These are phyloP conservation scores for Coccomyxa sp. DNA, from an alignment of 139 green algal species.

Conservation along the genomic window DNA sequence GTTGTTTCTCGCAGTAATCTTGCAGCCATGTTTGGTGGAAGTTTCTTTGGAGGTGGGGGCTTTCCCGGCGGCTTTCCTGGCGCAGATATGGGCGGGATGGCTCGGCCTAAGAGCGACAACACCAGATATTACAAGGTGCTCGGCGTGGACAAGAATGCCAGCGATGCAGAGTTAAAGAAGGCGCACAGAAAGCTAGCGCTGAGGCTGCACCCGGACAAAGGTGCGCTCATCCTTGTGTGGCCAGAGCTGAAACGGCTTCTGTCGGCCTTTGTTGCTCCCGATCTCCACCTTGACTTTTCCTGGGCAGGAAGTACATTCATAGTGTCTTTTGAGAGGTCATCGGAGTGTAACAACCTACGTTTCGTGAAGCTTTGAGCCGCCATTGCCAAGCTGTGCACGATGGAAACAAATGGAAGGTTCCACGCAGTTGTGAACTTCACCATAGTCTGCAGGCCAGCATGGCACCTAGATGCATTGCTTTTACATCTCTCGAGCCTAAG, in stretches of 20 bases:
- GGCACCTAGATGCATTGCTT: no score
- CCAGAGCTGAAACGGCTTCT: neutral
- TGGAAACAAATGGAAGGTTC: no score
- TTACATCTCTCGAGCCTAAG: no score
- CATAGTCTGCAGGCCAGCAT: no score
- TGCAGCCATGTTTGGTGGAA: constrained; percentile 31
- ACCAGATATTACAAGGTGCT: constrained; percentile 89
- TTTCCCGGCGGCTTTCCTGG: constrained; percentile 30
- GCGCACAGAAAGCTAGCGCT: constrained; percentile 83
- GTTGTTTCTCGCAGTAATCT: no score
- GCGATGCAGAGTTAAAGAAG: constrained; percentile 79
- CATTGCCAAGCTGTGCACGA: no score
- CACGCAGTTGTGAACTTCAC: no score
- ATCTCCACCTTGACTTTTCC: neutral
- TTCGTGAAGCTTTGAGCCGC: no score
- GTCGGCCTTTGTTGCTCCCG: neutral
- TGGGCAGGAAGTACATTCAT: neutral
- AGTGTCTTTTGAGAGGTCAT: neutral
- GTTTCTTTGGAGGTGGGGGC: constrained; percentile 19
- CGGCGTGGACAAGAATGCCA: constrained; percentile 73
- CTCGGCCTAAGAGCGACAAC: constrained; percentile 29
- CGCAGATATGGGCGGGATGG: constrained; percentile 19
- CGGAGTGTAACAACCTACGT: no score
- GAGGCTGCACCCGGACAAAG: constrained; percentile 86
- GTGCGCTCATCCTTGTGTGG: constrained; percentile 1